Evolutionary conservation across 148 eudicot species (phyloP).

Genomic region (Chenopodium quinoa): DNA sequence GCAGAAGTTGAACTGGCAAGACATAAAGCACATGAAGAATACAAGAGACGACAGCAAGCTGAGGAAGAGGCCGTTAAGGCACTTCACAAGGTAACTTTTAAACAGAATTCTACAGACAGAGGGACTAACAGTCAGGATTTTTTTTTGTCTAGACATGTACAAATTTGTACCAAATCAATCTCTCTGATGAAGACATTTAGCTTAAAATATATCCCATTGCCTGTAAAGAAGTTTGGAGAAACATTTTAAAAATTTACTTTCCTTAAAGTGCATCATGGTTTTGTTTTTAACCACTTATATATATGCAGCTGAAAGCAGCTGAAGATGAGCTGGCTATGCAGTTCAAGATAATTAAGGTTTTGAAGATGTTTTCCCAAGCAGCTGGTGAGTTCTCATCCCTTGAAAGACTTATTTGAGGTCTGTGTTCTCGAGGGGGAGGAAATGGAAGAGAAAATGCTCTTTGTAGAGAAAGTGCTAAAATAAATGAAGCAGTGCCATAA

Average conservation of each 20-base stretch:
- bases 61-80: background rate
- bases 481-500: constrained; percentile 64
- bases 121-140: background rate
- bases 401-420: background rate
- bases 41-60: background rate
- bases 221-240: background rate
- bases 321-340: background rate
- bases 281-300: background rate
- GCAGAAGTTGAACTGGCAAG: background rate
- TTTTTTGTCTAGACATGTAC: background rate
- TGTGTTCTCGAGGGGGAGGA: background rate
- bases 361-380: background rate
- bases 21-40: background rate
- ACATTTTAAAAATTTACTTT: too few species aligned
- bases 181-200: background rate
- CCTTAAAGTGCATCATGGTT: too few species aligned
- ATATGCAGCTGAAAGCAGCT: background rate
- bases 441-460: background rate
- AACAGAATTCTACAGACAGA: background rate
- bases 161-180: background rate
- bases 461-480: constrained; percentile 43
- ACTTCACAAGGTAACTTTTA: background rate
- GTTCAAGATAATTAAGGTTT: background rate
- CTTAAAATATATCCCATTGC: background rate
- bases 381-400: constrained; percentile 5